phyloP scores from a whole-genome alignment of 768 basidiomycete genomes.

The Multifurca ochricompacta region DNA sequence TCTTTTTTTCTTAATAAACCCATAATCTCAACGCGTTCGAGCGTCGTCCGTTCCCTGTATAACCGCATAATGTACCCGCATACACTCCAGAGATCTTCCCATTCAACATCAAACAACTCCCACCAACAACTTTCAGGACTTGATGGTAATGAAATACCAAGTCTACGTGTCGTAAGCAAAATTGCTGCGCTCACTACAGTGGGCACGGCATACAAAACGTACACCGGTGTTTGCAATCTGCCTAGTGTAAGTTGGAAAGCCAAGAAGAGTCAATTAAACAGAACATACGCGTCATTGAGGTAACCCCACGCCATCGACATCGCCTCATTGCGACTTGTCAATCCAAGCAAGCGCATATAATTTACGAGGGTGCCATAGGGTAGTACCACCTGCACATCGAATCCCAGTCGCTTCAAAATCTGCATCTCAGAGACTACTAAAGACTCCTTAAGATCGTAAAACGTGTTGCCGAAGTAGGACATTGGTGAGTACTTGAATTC shows the following conservation, averaged over 20 bases:
- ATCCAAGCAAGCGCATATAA: slow-evolving; percentile 84
- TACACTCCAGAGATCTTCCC: slow-evolving; percentile 83
- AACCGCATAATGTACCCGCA: slow-evolving; percentile 81
- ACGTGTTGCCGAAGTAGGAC: slow-evolving; percentile 82
- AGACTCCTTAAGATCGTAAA: slow-evolving; percentile 92
- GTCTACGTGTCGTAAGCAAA: slow-evolving; percentile 64
- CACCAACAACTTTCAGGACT: slow-evolving; percentile 77
- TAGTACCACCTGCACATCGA: slow-evolving; percentile 87
- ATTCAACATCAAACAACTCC: slow-evolving; percentile 86
- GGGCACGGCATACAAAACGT: slow-evolving; percentile 81
- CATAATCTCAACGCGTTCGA: slow-evolving; percentile 43
- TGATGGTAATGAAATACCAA: slow-evolving; percentile 68
- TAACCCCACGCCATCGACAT: slow-evolving; percentile 88
- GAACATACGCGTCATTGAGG: slow-evolving; percentile 86
- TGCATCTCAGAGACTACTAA: slow-evolving; percentile 97
- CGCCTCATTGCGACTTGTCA: slow-evolving; percentile 61
- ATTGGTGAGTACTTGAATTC: slow-evolving; percentile 68
- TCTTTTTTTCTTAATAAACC: slow-evolving; percentile 66
- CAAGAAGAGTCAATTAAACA: background rate
- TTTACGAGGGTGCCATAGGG: slow-evolving; percentile 94
- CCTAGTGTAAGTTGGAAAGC: background rate
- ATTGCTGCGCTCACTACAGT: slow-evolving; percentile 89
- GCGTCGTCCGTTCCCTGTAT: slow-evolving; percentile 47
- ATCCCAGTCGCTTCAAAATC: slow-evolving; percentile 89
- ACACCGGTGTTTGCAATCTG: slow-evolving; percentile 90